phyloP scores from a whole-genome alignment of 2,329 filamentous ascomycete species.

The Apiospora phragmitis region DNA sequence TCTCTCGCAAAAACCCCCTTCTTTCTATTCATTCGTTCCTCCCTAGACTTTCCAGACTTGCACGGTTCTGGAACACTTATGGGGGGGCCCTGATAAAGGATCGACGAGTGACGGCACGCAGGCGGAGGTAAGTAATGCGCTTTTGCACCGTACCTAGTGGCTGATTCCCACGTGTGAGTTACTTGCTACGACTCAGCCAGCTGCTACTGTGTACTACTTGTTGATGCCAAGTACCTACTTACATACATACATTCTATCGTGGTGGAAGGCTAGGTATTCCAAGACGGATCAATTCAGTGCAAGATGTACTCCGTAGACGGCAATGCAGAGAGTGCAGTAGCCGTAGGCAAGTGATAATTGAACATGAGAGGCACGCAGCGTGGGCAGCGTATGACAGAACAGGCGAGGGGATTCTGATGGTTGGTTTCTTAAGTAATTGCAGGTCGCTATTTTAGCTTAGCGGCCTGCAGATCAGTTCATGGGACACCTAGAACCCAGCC shows the following conservation, averaged over 20 bases:
- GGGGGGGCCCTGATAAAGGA: constrained; percentile 18
- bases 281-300: background rate
- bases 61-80: constrained; percentile 15
- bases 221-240: no score
- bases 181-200: background rate
- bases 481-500: constrained; percentile 5
- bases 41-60: constrained; percentile 13
- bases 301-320: no score
- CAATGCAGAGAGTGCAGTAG: background rate
- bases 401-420: background rate
- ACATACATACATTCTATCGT: no score
- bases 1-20: background rate
- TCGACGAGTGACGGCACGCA: constrained; percentile 15
- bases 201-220: background rate
- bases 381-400: background rate
- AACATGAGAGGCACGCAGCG: background rate
- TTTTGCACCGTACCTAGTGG: constrained; percentile 15
- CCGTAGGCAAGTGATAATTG: background rate
- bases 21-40: constrained; percentile 11
- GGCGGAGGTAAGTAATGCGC: constrained; percentile 8
- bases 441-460: constrained; percentile 8
- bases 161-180: background rate
- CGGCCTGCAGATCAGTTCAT: constrained; percentile 8
- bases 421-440: constrained; percentile 8
- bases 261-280: background rate